These are phyloP conservation scores for Didymella segeticola DNA, from an alignment of 2,329 filamentous ascomycete species.

Conservation along the genomic window DNA sequence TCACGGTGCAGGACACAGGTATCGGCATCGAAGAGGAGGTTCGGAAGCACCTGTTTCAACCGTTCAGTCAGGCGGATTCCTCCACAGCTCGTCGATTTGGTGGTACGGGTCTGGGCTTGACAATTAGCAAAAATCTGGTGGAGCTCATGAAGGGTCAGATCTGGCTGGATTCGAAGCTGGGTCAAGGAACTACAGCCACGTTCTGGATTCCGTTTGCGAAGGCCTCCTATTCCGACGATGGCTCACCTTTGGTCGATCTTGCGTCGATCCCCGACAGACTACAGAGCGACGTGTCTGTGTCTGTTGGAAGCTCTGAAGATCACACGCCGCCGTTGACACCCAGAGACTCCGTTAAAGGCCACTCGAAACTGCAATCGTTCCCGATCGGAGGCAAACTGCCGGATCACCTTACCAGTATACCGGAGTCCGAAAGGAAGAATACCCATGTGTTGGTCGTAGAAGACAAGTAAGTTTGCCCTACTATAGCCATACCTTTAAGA, in stretches of 20 bases:
- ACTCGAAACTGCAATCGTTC: slow-evolving; percentile 25
- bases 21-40: slow-evolving; percentile 84
- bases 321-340: slow-evolving; percentile 53
- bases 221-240: slow-evolving; percentile 60
- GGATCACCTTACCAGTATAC: slow-evolving; percentile 54
- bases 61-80: slow-evolving; percentile 82
- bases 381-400: slow-evolving; percentile 38
- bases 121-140: slow-evolving; percentile 78
- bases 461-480: slow-evolving; percentile 68
- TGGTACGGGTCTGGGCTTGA: slow-evolving; percentile 78
- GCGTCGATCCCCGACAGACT: slow-evolving; percentile 71
- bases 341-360: slow-evolving; percentile 27
- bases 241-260: slow-evolving; percentile 65
- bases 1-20: slow-evolving; percentile 77
- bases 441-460: slow-evolving; percentile 79
- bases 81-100: slow-evolving; percentile 81
- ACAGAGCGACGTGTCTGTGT: slow-evolving; percentile 63
- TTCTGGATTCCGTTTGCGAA: slow-evolving; percentile 82
- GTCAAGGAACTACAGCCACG: slow-evolving; percentile 73
- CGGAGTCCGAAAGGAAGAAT: slow-evolving; percentile 64
- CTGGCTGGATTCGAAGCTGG: slow-evolving; percentile 69
- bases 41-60: slow-evolving; percentile 74
- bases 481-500: neutral
- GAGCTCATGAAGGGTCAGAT: slow-evolving; percentile 83
- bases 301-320: slow-evolving; percentile 71